These are phyloP conservation scores for Taxillus chinensis DNA, from an alignment of 164 flowering plant genomes.

Conservation along the genomic window DNA sequence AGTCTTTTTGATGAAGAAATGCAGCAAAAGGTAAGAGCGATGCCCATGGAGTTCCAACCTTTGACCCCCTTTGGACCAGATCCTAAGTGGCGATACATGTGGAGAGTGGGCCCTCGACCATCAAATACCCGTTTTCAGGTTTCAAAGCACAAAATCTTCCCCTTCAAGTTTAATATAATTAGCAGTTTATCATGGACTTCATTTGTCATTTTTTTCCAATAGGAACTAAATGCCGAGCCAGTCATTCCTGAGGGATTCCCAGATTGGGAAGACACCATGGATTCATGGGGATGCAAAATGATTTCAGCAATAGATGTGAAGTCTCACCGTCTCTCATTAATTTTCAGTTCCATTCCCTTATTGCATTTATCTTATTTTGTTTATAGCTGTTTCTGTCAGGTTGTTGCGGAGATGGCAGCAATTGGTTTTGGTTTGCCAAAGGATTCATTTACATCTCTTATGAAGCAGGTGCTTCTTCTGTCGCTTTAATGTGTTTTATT, in stretches of 20 bases:
- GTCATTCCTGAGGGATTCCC: constrained; percentile 95
- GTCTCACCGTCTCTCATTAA: neutral
- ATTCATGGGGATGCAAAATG: constrained; percentile 91
- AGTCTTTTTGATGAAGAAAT: constrained; percentile 87
- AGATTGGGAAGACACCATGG: constrained; percentile 93
- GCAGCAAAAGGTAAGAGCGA: constrained; percentile 52
- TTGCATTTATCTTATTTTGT: neutral
- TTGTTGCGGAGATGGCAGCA: constrained; percentile 97
- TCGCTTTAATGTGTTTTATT: too few relatives aligned
- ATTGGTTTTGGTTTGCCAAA: constrained; percentile 84
- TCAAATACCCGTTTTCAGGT: constrained; percentile 77
- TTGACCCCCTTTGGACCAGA: constrained; percentile 71
- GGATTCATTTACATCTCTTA: constrained; percentile 87
- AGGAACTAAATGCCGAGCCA: constrained; percentile 95
- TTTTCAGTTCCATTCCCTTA: neutral
- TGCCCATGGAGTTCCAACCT: constrained; percentile 74
- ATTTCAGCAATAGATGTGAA: constrained; percentile 76
- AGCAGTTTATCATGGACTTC: neutral
- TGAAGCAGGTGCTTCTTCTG: constrained; percentile 55
- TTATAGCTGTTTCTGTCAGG: constrained; percentile 28
- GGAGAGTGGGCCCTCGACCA: constrained; percentile 96
- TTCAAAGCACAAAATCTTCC: constrained; percentile 1
- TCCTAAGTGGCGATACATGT: constrained; percentile 97
- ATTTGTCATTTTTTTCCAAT: neutral
- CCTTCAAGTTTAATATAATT: neutral